Base-by-base conservation (phyloP, 352 stramenopile genomes). In the Globisporangium uncinulatum region DNA sequence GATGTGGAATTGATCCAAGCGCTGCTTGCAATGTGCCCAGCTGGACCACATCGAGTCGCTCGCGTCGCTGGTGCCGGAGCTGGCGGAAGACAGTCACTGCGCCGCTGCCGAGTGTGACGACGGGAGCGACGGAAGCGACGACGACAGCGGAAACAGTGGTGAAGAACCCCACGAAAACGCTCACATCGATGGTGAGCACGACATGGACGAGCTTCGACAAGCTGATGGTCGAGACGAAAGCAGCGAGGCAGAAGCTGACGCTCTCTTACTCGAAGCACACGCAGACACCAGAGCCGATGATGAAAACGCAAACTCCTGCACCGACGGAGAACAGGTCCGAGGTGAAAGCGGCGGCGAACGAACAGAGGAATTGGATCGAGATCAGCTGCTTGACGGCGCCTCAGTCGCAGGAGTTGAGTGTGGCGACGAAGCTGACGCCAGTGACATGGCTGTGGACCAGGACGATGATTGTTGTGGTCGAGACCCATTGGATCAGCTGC, bases 41-140 rank as follows among this genome's bases (percentile, higher is more conserved):
- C 55, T 87, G 43, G 73, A 86, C 34, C 65, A 82, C 14, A 71
- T 85, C 19, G 76, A 82, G 51, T 74, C 71, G 6, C 59, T 87
- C 19, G 56, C 66, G 21, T 72, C 71, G 15, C 52, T 89, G 39
- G 49, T 84, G 2, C 59, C 3, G 32, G 55, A 59, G 39, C 41
- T 14, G 50, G n/a, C 34, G 42, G 67, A 43, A 17, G 5, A 39
- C n/a, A 4, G 39, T 1, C 15, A 48, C 0, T 15, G 31, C 8
- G 36, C 50, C 4, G 20, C 54, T 44, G 47, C 8, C 1, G 43
- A 6, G n/a, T 1, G 10, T 3, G 41, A 43, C 17, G 32, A 21
- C 24, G 51, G 31, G 1, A 17, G 39, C 19, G 39, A 56, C 6
- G 59, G 41, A 31, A 42, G 59, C 14, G 42, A 50, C 4, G 44